A percentile compares a stretch with the other conserved stretches of the same genome.
Conservation (phyloP, 2,329 filamentous ascomycete species). For the Fusarium heterosporum region DNA sequence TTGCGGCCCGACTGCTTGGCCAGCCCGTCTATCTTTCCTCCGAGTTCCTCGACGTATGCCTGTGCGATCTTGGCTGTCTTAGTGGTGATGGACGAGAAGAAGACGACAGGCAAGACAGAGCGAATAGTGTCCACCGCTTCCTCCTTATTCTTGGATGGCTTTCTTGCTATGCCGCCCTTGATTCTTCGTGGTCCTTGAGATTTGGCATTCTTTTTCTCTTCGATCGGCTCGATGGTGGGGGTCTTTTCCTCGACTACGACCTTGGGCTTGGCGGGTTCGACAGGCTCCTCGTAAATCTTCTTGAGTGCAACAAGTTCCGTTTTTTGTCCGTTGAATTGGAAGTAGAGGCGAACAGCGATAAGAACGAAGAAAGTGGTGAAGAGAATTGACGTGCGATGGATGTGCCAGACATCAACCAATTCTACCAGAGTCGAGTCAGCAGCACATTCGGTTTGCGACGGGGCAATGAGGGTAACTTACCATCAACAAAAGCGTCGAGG, state of each 20-base stretch:
- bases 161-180: constrained; percentile 57
- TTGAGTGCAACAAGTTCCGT: constrained; percentile 54
- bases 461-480: constrained; percentile 24
- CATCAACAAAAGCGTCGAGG: constrained; percentile 44
- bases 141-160: constrained; percentile 44
- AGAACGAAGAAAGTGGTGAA: constrained; percentile 55
- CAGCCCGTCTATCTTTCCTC: constrained; percentile 63
- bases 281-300: constrained; percentile 49
- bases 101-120: constrained; percentile 79
- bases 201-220: constrained; percentile 48
- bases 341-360: constrained; percentile 56
- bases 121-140: constrained; percentile 50
- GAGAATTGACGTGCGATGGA: constrained; percentile 59
- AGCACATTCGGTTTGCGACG: constrained; percentile 17
- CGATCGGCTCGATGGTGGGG: constrained; percentile 33
- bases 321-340: constrained; percentile 53
- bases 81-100: constrained; percentile 90
- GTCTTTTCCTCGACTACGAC: constrained; percentile 32
- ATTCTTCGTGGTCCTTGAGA: constrained; percentile 62
- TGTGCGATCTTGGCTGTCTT: constrained; percentile 81
- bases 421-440: constrained; percentile 45
- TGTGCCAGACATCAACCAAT: constrained; percentile 60
- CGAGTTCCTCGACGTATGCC: constrained; percentile 69
- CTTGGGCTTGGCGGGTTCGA: constrained; percentile 17
- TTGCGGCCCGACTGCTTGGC: constrained; percentile 51